Evolutionary conservation across 768 basidiomycete species (phyloP).

Genomic region (Mycena sanguinolenta): DNA sequence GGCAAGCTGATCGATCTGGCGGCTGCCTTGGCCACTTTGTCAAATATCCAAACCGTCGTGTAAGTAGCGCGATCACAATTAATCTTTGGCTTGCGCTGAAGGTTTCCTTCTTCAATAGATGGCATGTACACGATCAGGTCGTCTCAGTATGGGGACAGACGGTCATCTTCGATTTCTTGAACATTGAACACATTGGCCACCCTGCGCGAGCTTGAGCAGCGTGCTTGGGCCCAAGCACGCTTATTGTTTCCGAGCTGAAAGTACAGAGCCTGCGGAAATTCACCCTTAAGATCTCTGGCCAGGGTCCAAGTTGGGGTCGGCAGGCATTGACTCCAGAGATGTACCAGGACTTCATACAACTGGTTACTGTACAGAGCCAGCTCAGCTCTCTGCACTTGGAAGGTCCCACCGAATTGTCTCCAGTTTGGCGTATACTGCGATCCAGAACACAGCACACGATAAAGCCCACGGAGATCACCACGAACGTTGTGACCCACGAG

Average conservation of each 20-base stretch:
- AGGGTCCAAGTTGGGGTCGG: background rate
- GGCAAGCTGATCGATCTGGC: background rate
- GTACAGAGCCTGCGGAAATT: too few species aligned
- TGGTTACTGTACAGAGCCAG: background rate
- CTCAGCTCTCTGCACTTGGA: background rate
- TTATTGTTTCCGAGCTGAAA: background rate
- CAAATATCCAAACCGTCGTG: background rate
- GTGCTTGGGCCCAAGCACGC: background rate
- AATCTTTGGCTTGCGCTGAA: background rate
- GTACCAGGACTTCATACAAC: background rate
- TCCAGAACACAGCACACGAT: background rate
- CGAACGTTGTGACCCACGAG: background rate
- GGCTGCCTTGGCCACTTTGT: background rate
- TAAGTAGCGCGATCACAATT: background rate
- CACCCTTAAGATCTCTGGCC: background rate
- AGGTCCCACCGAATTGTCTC: background rate
- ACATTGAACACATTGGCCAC: background rate
- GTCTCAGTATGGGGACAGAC: background rate
- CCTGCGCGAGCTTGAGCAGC: background rate
- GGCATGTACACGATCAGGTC: background rate
- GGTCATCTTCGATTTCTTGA: background rate
- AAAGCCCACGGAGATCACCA: background rate
- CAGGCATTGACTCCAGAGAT: background rate
- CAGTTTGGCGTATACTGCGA: background rate
- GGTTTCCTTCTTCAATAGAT: background rate